Percentiles rank a stretch among this genome's conserved stretches.
Evolutionary conservation across 768 basidiomycete genomes (phyloP).

Genomic region (Panellus pusillus): DNA sequence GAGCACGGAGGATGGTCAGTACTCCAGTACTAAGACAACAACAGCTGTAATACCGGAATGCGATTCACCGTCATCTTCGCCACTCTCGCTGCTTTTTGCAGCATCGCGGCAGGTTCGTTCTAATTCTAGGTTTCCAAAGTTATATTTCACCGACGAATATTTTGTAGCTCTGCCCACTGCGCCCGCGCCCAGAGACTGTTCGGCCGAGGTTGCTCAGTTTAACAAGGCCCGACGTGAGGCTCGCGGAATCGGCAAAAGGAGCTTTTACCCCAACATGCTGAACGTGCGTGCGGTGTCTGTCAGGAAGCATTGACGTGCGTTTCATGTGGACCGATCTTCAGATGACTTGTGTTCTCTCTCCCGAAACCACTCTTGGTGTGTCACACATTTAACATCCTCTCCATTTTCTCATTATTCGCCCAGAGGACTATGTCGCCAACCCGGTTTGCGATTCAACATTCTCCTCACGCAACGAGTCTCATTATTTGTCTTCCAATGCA

Average conservation of each 20-base stretch:
- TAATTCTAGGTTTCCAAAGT: not conserved
- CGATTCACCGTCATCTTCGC: conserved; percentile 4
- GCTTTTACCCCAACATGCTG: conserved; percentile 22
- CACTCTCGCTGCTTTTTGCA: conserved; percentile 18
- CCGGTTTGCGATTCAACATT: conserved; percentile 3
- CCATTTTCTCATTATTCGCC: too few species aligned
- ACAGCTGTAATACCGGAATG: not conserved
- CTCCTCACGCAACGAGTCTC: not conserved
- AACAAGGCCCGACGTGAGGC: conserved; percentile 17
- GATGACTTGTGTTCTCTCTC: conserved; percentile 26
- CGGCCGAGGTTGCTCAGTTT: conserved; percentile 17
- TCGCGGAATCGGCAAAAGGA: conserved; percentile 23
- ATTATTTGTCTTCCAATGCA: not conserved
- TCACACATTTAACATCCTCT: not conserved
- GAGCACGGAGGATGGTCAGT: too few species aligned
- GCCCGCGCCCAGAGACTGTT: conserved; percentile 19
- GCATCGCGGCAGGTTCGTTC: conserved; percentile 18
- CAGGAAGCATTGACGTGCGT: not conserved
- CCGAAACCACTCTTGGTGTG: conserved; percentile 22
- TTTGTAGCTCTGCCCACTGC: conserved; percentile 18
- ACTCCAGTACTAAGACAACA: too few species aligned
- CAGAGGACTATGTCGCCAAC: conserved; percentile 22
- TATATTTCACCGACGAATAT: not conserved
- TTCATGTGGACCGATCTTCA: not conserved
- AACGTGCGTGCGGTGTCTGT: conserved; percentile 23